Percentiles rank a stretch among this genome's conserved stretches.
Evolutionary conservation across 345 rosid genomes (phyloP).

Genomic region (Gynandropsis gynandra): DNA sequence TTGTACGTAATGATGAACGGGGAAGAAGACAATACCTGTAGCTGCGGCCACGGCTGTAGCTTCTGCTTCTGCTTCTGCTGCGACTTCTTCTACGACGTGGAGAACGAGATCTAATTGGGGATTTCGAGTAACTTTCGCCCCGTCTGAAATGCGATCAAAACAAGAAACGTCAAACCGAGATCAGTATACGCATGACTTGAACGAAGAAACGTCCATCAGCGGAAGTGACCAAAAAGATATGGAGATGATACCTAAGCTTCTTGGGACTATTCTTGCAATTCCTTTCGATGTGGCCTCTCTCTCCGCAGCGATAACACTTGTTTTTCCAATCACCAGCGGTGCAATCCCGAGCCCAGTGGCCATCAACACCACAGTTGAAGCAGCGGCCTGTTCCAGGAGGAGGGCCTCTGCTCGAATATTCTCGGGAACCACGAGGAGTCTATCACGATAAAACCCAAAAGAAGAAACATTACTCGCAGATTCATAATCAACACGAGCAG

Average conservation of each 20-base stretch:
- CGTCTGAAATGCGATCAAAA: slow-evolving; percentile 24
- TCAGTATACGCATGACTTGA: background rate
- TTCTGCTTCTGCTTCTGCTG: slow-evolving; percentile 65
- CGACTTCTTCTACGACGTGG: slow-evolving; percentile 70
- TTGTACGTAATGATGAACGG: background rate
- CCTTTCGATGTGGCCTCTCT: slow-evolving; percentile 79
- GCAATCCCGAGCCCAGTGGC: slow-evolving; percentile 94
- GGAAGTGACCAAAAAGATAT: background rate
- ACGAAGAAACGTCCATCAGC: too few species aligned
- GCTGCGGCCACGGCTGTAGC: slow-evolving; percentile 72
- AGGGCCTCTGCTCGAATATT: slow-evolving; percentile 68
- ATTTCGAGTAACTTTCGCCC: slow-evolving; percentile 52
- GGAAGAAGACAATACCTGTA: slow-evolving; percentile 35
- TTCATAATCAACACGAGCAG: background rate
- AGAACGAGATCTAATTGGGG: slow-evolving; percentile 42
- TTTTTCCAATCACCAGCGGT: slow-evolving; percentile 94
- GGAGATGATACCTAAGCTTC: slow-evolving; percentile 45
- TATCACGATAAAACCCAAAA: slow-evolving; percentile 13
- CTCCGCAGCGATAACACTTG: slow-evolving; percentile 88
- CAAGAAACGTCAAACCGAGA: background rate
- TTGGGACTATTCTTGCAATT: slow-evolving; percentile 86
- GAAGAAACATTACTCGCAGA: background rate
- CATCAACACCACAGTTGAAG: slow-evolving; percentile 86
- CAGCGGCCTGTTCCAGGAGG: slow-evolving; percentile 89
- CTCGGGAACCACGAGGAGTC: slow-evolving; percentile 80